Conservation (phyloP, 1,284 basidiomycete species). For the Chalciporus sp. region DNA sequence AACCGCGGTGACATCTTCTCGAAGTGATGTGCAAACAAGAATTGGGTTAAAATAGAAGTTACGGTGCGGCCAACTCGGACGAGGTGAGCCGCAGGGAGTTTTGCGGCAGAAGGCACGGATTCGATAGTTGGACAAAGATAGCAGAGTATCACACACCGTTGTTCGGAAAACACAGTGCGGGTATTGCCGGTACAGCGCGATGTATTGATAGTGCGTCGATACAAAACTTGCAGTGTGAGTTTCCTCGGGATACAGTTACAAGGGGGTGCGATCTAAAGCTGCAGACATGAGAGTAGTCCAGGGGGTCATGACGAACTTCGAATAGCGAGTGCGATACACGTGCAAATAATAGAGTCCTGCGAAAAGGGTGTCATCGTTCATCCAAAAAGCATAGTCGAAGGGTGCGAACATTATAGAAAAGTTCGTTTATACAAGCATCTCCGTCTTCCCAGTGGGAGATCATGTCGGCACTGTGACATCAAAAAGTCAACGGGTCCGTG, state of each 20-base stretch:
- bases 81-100: slow-evolving; percentile 7
- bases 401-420: slow-evolving; percentile 35
- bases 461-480: slow-evolving; percentile 39
- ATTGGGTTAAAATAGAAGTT: slow-evolving; percentile 24
- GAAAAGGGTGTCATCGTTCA: slow-evolving; percentile 12
- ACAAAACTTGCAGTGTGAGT: slow-evolving; percentile 21
- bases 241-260: slow-evolving; percentile 29
- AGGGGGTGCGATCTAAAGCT: slow-evolving; percentile 9
- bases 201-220: slow-evolving; percentile 17
- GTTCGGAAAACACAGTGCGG: slow-evolving; percentile 9
- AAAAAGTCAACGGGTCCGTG: slow-evolving; percentile 10
- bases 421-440: slow-evolving; percentile 31
- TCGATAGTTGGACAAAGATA: slow-evolving; percentile 28
- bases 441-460: slow-evolving; percentile 38
- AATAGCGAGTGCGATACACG: slow-evolving; percentile 36
- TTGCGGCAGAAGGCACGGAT: slow-evolving; percentile 16
- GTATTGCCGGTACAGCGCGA: slow-evolving; percentile 10
- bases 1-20: slow-evolving; percentile 19
- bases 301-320: slow-evolving; percentile 31
- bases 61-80: slow-evolving; percentile 9
- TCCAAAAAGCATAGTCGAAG: slow-evolving; percentile 5
- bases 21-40: slow-evolving; percentile 27
- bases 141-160: slow-evolving; percentile 20
- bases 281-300: background rate
- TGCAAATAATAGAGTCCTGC: slow-evolving; percentile 39